Conservation (phyloP, 352 stramenopile genomes). For the Phytophthora constricta region DNA sequence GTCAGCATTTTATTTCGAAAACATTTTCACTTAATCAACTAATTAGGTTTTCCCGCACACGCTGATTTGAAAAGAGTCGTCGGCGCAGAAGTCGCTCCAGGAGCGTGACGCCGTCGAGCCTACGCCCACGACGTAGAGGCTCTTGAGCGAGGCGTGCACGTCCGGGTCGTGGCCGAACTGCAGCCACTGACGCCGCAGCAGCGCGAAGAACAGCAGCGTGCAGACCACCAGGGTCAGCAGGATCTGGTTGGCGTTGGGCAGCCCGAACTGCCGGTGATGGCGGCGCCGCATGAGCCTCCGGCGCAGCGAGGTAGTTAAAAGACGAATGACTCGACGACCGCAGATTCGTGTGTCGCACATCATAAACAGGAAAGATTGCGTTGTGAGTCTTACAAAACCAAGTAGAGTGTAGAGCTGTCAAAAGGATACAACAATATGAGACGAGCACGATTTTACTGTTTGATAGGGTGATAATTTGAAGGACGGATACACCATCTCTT, state of each 20-base stretch:
- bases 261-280: slow-evolving; percentile 72
- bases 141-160: slow-evolving; percentile 61
- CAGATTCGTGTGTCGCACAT: neutral
- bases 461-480: neutral
- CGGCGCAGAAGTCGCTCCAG: slow-evolving; percentile 64
- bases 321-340: slow-evolving; percentile 15
- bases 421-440: too few relatives aligned
- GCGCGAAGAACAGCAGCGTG: slow-evolving; percentile 63
- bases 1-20: neutral
- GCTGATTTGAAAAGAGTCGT: slow-evolving; percentile 28
- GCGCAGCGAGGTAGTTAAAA: slow-evolving; percentile 20
- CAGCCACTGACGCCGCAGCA: slow-evolving; percentile 73
- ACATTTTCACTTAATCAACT: neutral
- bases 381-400: too few relatives aligned
- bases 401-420: too few relatives aligned
- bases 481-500: too few relatives aligned
- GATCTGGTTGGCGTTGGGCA: slow-evolving; percentile 89
- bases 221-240: slow-evolving; percentile 64
- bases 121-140: slow-evolving; percentile 50
- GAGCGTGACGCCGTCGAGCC: slow-evolving; percentile 47
- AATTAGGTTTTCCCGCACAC: slow-evolving; percentile 22
- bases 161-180: slow-evolving; percentile 52
- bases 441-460: neutral
- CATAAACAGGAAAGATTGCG: too few relatives aligned
- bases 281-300: slow-evolving; percentile 46